A percentile compares a stretch with the other conserved stretches of the same genome.
phyloP scores from a whole-genome alignment of 176 grass and related monocot genomes.

The Secale cereale region DNA sequence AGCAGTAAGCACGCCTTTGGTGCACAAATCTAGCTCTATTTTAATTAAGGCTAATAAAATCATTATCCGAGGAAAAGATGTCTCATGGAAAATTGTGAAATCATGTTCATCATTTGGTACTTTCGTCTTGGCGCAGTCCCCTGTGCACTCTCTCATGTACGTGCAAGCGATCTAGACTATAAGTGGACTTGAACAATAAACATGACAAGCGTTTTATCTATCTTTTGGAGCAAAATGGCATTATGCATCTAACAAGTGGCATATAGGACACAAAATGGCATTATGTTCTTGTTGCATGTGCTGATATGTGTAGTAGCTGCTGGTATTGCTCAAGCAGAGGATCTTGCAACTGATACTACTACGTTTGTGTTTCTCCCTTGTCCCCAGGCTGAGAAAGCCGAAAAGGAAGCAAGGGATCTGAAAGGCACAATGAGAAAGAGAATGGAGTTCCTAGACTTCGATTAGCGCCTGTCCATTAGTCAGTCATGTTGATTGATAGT shows the following conservation, averaged over 20 bases:
- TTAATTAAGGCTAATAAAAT: not conserved
- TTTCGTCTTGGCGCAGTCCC: not conserved
- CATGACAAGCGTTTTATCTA: not conserved
- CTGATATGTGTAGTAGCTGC: not conserved
- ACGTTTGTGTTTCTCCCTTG: not conserved
- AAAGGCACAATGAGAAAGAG: conserved; percentile 96
- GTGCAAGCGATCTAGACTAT: not conserved
- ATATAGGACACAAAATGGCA: not conserved
- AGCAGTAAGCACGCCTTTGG: not conserved
- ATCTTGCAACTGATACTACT: not conserved
- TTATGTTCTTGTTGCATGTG: not conserved
- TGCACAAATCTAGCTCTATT: not conserved
- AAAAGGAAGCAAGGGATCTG: conserved; percentile 81
- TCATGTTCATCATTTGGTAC: not conserved
- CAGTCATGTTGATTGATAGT: conserved; percentile 2
- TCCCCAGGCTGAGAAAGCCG: conserved; percentile 84
- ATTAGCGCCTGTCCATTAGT: conserved; percentile 30
- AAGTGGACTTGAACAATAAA: not conserved
- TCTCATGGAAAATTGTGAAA: not conserved
- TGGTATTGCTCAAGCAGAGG: not conserved
- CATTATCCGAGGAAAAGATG: not conserved
- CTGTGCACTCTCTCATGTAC: not conserved
- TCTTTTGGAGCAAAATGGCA: not conserved
- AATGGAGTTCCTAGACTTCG: conserved; percentile 98
- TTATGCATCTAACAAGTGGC: not conserved